A percentile compares a stretch with the other conserved stretches of the same genome.
These are phyloP conservation scores for Mortierella claussenii DNA, from an alignment of 192 early-diverging fungal genomes.

Conservation along the genomic window DNA sequence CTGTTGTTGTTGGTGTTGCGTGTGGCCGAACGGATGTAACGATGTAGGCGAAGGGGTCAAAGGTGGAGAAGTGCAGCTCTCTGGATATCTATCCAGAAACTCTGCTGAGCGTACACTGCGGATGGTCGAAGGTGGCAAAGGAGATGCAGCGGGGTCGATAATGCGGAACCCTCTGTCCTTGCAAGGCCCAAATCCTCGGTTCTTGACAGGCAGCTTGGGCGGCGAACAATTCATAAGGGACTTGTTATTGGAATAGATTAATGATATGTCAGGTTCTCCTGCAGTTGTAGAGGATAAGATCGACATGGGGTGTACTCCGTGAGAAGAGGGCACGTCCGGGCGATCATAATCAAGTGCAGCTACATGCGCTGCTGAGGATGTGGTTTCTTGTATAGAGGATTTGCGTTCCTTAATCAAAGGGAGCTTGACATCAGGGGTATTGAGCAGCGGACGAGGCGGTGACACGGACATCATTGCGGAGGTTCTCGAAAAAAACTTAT, in stretches of 20 bases:
- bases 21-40: background rate
- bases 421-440: background rate
- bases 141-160: conserved; percentile 10
- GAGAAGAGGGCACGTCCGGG: too few species aligned
- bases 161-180: conserved; percentile 31
- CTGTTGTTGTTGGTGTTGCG: background rate
- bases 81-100: background rate
- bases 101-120: conserved; percentile 7
- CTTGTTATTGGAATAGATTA: background rate
- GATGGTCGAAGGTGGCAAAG: background rate
- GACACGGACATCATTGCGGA: conserved; percentile 20
- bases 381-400: background rate
- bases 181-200: background rate
- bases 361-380: background rate
- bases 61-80: conserved; percentile 9
- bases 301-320: conserved; percentile 2
- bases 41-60: conserved; percentile 20
- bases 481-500: conserved; percentile 28
- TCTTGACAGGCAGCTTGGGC: background rate
- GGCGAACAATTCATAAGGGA: background rate
- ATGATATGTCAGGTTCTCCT: background rate
- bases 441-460: conserved; percentile 10
- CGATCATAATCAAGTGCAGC: too few species aligned
- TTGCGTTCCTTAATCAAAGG: background rate
- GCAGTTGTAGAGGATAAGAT: background rate